Evolutionary conservation across 2,329 filamentous ascomycete genomes (phyloP).

Genomic region (Clonostachys rosea): DNA sequence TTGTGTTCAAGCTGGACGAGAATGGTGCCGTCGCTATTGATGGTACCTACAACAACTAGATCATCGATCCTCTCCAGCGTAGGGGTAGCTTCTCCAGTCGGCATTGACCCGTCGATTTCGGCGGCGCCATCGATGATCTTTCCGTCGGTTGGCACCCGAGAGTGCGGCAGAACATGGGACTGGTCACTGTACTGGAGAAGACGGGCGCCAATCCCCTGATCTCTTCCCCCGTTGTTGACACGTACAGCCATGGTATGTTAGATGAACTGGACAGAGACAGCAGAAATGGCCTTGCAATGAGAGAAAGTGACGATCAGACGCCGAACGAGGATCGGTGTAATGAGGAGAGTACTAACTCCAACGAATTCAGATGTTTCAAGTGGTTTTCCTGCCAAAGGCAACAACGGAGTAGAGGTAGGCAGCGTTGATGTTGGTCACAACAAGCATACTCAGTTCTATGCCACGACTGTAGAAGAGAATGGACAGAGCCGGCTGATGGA

Average conservation of each 20-base stretch:
- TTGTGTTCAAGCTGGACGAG: slow-evolving; percentile 44
- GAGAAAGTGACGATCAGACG: slow-evolving; percentile 28
- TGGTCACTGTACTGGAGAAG: slow-evolving; percentile 54
- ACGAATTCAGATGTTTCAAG: slow-evolving; percentile 19
- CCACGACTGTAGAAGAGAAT: slow-evolving; percentile 29
- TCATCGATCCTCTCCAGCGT: slow-evolving; percentile 43
- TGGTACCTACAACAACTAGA: slow-evolving; percentile 50
- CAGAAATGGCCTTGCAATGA: slow-evolving; percentile 22
- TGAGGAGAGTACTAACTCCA: slow-evolving; percentile 34
- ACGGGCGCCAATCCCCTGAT: slow-evolving; percentile 40
- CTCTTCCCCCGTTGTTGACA: slow-evolving; percentile 18
- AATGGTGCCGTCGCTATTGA: slow-evolving; percentile 47
- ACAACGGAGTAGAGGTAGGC: slow-evolving; percentile 38
- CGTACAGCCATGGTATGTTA: slow-evolving; percentile 44
- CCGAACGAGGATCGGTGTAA: slow-evolving; percentile 31
- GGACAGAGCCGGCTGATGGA: slow-evolving; percentile 36
- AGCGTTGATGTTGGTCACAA: slow-evolving; percentile 39
- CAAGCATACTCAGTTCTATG: slow-evolving; percentile 44
- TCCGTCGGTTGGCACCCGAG: slow-evolving; percentile 52
- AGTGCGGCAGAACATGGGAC: slow-evolving; percentile 45
- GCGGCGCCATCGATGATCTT: slow-evolving; percentile 44
- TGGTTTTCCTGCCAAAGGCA: slow-evolving; percentile 11
- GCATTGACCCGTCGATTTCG: slow-evolving; percentile 60
- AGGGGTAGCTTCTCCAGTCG: slow-evolving; percentile 54
- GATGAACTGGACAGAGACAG: slow-evolving; percentile 31